A percentile compares a stretch with the other conserved stretches of the same genome.
These are phyloP conservation scores for Suhomyces kilbournensis DNA, from an alignment of 805 yeast genomes.

Conservation along the genomic window DNA sequence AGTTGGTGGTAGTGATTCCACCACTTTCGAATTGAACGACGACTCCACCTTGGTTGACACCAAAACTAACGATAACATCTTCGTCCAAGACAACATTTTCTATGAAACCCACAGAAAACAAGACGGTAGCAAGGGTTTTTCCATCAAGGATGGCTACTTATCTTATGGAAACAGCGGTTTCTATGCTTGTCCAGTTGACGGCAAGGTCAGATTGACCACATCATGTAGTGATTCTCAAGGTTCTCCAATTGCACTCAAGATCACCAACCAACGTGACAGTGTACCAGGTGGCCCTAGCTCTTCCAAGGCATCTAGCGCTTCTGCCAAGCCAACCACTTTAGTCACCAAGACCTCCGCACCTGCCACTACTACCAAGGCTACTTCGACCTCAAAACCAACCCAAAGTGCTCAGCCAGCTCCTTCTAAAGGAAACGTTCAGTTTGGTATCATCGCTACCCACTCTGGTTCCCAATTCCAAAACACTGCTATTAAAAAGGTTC, in stretches of 20 bases:
- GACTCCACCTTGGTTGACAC: slow-evolving; percentile 22
- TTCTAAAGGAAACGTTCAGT: slow-evolving; percentile 10
- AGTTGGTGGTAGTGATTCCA: slow-evolving; percentile 10
- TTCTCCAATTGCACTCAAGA: slow-evolving; percentile 8
- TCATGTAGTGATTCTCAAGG: slow-evolving; percentile 8
- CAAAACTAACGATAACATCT: slow-evolving; percentile 14
- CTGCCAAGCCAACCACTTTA: slow-evolving; percentile 5
- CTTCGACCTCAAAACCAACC: slow-evolving; percentile 6
- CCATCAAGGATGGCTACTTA: slow-evolving; percentile 13
- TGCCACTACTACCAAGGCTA: slow-evolving; percentile 5
- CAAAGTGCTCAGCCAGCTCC: slow-evolving; percentile 4
- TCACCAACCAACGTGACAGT: slow-evolving; percentile 3
- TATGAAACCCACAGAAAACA: slow-evolving; percentile 4
- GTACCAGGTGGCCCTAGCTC: background rate
- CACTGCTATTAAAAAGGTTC: slow-evolving; percentile 25
- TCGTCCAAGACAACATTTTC: slow-evolving; percentile 8
- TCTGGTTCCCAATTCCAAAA: slow-evolving; percentile 27
- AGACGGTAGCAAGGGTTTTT: slow-evolving; percentile 7
- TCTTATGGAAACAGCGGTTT: slow-evolving; percentile 6
- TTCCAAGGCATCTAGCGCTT: background rate
- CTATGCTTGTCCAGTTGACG: slow-evolving; percentile 11
- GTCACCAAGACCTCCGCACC: slow-evolving; percentile 5
- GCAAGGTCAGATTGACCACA: slow-evolving; percentile 5
- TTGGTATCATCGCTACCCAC: slow-evolving; percentile 19
- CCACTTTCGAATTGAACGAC: slow-evolving; percentile 19